These are phyloP conservation scores for Pogostemon cablin DNA, from an alignment of 257 asterid genomes.

Conservation along the genomic window DNA sequence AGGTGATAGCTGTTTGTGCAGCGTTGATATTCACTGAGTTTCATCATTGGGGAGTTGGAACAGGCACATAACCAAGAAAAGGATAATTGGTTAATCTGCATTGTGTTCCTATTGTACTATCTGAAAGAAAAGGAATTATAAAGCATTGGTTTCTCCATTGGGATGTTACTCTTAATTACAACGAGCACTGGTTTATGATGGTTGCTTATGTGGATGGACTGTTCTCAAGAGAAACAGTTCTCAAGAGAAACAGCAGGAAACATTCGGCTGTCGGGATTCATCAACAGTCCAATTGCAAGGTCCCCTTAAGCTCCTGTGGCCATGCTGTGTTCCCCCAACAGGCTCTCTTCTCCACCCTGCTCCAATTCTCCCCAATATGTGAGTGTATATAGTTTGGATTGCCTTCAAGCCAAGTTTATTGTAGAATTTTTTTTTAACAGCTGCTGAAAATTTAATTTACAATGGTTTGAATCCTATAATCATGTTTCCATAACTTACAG, in stretches of 20 bases:
- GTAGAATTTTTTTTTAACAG: constrained; percentile 45
- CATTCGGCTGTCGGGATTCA: constrained; percentile 23
- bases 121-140: constrained; percentile 38
- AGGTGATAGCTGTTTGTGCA: constrained; percentile 50
- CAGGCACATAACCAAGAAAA: constrained; percentile 26
- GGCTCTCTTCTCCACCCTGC: constrained; percentile 26
- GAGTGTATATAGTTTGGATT: constrained; percentile 69
- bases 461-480: constrained; percentile 38
- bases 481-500: constrained; percentile 21
- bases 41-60: constrained; percentile 38
- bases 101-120: constrained; percentile 34
- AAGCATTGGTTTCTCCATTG: constrained; percentile 39
- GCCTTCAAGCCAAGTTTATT: constrained; percentile 47
- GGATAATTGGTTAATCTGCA: constrained; percentile 31
- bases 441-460: constrained; percentile 33
- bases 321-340: constrained; percentile 7
- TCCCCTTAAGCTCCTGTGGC: constrained; percentile 31
- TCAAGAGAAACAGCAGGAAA: constrained; percentile 38
- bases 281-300: constrained; percentile 30
- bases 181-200: constrained; percentile 41
- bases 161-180: constrained; percentile 45
- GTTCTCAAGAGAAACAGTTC: constrained; percentile 43
- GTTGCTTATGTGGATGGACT: constrained; percentile 44
- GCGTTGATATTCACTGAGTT: constrained; percentile 38
- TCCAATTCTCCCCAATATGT: constrained; percentile 44